Conservation (phyloP, 2,329 filamentous ascomycete genomes). For the Teratosphaeria viscida region DNA sequence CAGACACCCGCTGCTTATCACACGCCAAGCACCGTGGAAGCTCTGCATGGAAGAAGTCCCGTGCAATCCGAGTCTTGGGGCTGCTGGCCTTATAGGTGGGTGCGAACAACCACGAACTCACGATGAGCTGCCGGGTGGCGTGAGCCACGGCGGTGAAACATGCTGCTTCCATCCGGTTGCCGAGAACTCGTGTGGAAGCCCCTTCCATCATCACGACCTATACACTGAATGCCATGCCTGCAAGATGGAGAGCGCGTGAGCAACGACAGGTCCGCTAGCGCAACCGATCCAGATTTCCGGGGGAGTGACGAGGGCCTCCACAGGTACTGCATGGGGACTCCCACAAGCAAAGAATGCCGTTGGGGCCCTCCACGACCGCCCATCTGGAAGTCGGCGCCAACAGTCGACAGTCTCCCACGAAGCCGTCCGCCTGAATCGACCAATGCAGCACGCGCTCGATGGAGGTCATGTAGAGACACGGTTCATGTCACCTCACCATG, state of each 20-base stretch:
- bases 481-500: background rate
- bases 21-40: background rate
- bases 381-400: background rate
- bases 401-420: background rate
- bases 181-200: no score
- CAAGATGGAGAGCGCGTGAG: background rate
- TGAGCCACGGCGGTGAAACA: background rate
- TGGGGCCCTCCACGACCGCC: background rate
- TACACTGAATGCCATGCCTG: background rate
- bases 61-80: background rate
- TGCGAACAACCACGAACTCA: background rate
- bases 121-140: background rate
- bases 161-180: background rate
- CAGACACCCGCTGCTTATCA: background rate
- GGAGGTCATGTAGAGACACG: no score
- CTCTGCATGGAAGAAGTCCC: background rate
- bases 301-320: background rate
- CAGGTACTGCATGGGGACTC: background rate
- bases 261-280: background rate
- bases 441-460: no score
- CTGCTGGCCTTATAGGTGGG: background rate
- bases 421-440: background rate
- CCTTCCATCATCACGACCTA: background rate
- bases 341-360: background rate
- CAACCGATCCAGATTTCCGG: background rate